phyloP scores from a whole-genome alignment of 192 early-diverging fungal species.

The Coemansia sp. region DNA sequence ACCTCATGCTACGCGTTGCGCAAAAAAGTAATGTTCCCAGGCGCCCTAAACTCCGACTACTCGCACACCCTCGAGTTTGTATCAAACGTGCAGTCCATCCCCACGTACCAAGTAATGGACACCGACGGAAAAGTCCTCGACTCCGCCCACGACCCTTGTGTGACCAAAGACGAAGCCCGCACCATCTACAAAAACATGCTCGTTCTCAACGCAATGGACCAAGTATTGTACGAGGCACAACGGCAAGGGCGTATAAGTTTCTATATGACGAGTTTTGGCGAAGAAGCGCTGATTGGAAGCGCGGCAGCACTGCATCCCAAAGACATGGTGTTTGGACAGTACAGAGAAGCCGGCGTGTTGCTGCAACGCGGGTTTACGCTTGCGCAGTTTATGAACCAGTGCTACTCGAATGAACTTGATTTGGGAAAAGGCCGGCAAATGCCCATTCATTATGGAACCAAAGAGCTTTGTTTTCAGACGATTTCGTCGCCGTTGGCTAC shows the following conservation, averaged over 20 bases:
- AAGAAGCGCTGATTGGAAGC: slow-evolving; percentile 92
- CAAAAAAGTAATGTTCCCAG: slow-evolving; percentile 67
- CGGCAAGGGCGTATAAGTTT: slow-evolving; percentile 97
- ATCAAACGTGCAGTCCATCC: slow-evolving; percentile 67
- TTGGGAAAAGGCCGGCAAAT: slow-evolving; percentile 96
- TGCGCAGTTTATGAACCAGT: slow-evolving; percentile 96
- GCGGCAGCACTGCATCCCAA: slow-evolving; percentile 83
- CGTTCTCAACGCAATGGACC: slow-evolving; percentile 86
- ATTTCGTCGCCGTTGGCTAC: slow-evolving; percentile 96
- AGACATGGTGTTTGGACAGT: slow-evolving; percentile 97
- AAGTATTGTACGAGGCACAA: slow-evolving; percentile 96
- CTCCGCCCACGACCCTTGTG: slow-evolving; percentile 60
- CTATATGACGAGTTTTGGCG: slow-evolving; percentile 99
- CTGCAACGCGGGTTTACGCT: slow-evolving; percentile 94
- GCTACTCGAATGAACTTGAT: slow-evolving; percentile 87
- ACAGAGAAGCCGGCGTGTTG: slow-evolving; percentile 92
- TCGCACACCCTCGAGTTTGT: slow-evolving; percentile 64
- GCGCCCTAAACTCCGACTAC: slow-evolving; percentile 64
- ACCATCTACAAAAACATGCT: slow-evolving; percentile 93
- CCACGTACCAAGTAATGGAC: slow-evolving; percentile 95
- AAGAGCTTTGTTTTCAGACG: slow-evolving; percentile 86
- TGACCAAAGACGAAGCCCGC: slow-evolving; percentile 71
- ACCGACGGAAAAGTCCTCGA: slow-evolving; percentile 76
- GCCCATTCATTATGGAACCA: slow-evolving; percentile 95
- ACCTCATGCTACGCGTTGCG: slow-evolving; percentile 16